Conservation (phyloP, 441 rosid species). For the Pelargonium exstipulatum region DNA sequence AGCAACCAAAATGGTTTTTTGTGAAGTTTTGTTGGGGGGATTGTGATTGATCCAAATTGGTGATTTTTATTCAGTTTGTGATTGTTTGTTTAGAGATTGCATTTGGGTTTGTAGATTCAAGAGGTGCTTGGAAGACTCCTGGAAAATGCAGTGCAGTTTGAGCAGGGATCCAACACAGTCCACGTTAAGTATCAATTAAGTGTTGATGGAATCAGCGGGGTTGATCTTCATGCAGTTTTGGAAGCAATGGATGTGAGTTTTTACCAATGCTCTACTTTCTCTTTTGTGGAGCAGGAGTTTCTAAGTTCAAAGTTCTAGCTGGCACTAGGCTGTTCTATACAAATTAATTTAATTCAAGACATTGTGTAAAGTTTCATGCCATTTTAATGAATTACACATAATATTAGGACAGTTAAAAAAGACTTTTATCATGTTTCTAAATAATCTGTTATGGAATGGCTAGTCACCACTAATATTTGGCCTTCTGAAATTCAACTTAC, state of each 20-base stretch:
- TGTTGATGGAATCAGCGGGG: slow-evolving; percentile 42
- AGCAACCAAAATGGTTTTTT: slow-evolving; percentile 12
- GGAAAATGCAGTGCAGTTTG: slow-evolving; percentile 66
- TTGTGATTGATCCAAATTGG: slow-evolving; percentile 21
- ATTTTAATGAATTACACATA: not conserved
- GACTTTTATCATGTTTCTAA: not conserved
- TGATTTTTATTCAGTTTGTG: slow-evolving; percentile 42
- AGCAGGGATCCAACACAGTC: slow-evolving; percentile 44
- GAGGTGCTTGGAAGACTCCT: slow-evolving; percentile 61
- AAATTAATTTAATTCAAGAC: not conserved
- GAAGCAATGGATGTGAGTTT: slow-evolving; percentile 83
- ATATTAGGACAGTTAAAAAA: not conserved
- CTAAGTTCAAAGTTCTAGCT: not conserved
- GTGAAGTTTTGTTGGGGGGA: slow-evolving; percentile 10
- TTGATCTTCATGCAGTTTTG: slow-evolving; percentile 50
- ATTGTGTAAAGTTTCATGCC: not conserved
- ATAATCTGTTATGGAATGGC: not conserved
- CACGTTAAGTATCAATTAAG: slow-evolving; percentile 45
- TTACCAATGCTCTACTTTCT: slow-evolving; percentile 6
- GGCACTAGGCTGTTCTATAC: not conserved
- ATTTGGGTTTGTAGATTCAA: slow-evolving; percentile 92
- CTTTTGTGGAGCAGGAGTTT: not conserved
- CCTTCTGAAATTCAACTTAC: not conserved
- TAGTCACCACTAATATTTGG: not conserved
- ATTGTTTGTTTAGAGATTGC: slow-evolving; percentile 49